phyloP scores from a whole-genome alignment of 2,329 filamentous ascomycete genomes.

The Claviceps sp. region DNA sequence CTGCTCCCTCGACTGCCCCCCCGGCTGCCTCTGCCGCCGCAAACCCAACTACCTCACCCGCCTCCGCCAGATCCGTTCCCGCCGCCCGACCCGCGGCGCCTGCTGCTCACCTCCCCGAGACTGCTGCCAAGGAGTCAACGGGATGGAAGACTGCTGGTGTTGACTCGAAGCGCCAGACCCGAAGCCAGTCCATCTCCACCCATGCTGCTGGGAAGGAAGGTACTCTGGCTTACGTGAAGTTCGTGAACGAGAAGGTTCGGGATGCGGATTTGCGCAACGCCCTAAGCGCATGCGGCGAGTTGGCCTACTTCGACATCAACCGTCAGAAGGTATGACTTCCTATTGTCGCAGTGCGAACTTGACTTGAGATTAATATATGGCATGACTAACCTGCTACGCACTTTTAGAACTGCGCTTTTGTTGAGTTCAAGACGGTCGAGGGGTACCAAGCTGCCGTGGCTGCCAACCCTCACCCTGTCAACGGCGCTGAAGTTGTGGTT shows the following conservation, averaged over 20 bases:
- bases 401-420: conserved; percentile 82
- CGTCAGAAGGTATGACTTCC: conserved; percentile 57
- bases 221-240: conserved; percentile 85
- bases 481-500: conserved; percentile 69
- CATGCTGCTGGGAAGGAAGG: conserved; percentile 56
- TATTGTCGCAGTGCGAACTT: neutral
- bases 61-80: conserved; percentile 16
- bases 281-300: conserved; percentile 58
- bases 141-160: conserved; percentile 79
- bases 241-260: conserved; percentile 80
- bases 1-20: conserved; percentile 24
- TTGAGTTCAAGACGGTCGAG: conserved; percentile 73
- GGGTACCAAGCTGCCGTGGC: conserved; percentile 73
- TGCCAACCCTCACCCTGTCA: conserved; percentile 76
- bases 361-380: neutral
- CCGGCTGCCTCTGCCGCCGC: conserved; percentile 20
- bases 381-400: neutral
- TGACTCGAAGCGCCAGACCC: conserved; percentile 73
- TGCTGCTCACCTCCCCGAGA: conserved; percentile 26
- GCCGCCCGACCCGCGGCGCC: conserved; percentile 19
- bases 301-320: conserved; percentile 66
- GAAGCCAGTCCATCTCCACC: conserved; percentile 51
- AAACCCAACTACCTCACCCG: neutral
- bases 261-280: conserved; percentile 56
- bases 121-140: conserved; percentile 34